Conservation (phyloP, 2,329 filamentous ascomycete genomes). For the Apiospora kogelbergensis region DNA sequence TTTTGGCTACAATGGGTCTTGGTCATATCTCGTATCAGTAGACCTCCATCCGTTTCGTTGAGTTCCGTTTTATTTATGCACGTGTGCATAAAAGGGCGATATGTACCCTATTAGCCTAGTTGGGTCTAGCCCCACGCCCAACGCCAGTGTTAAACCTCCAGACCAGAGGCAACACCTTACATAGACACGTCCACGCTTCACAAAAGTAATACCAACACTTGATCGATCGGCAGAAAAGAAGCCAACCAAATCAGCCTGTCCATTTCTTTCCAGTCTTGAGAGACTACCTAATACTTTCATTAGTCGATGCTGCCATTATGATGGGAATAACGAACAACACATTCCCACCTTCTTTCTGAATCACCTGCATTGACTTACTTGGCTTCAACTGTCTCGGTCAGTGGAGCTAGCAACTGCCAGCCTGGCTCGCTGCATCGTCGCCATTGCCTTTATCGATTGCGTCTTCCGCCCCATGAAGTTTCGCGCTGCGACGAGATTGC, state of each 20-base stretch:
- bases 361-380: not conserved
- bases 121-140: too few species aligned
- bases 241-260: not conserved
- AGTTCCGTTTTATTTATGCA: too few species aligned
- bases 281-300: not conserved
- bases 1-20: too few species aligned
- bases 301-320: not conserved
- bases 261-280: not conserved
- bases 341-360: not conserved
- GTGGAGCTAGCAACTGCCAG: not conserved
- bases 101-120: too few species aligned
- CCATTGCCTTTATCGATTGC: not conserved
- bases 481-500: slow-evolving; percentile 18
- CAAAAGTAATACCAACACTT: not conserved
- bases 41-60: too few species aligned
- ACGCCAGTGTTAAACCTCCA: not conserved
- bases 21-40: too few species aligned
- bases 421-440: not conserved
- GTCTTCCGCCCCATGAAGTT: slow-evolving; percentile 8
- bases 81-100: too few species aligned
- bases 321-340: not conserved
- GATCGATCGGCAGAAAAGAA: not conserved
- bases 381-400: not conserved
- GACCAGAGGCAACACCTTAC: not conserved
- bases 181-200: slow-evolving; percentile 7